phyloP scores from a whole-genome alignment of 371 early-diverging fungal genomes.

The Saksenaea vasiformis region DNA sequence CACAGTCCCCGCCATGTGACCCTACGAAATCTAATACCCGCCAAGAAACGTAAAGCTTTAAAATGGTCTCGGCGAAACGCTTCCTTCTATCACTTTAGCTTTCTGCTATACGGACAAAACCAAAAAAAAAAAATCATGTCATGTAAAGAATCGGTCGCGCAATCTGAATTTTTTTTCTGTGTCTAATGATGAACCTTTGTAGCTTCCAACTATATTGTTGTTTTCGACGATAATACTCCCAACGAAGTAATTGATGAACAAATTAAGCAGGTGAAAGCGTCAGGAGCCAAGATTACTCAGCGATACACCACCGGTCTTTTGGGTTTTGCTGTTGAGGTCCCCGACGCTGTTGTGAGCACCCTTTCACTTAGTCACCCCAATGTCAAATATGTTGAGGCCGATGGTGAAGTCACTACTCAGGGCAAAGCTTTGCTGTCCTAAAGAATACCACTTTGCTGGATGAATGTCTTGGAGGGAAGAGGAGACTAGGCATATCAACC shows the following conservation, averaged over 20 bases:
- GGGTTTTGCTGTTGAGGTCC: slow-evolving; percentile 53
- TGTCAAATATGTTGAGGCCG: slow-evolving; percentile 49
- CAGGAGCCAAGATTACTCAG: slow-evolving; percentile 42
- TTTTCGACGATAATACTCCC: slow-evolving; percentile 50
- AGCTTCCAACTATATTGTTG: slow-evolving; percentile 46
- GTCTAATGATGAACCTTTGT: neutral
- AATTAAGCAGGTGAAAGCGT: slow-evolving; percentile 29
- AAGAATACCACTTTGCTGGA: too few species aligned
- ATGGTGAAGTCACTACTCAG: slow-evolving; percentile 57
- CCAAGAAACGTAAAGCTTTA: neutral
- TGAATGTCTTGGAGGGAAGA: too few species aligned
- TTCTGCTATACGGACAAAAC: neutral
- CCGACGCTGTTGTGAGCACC: slow-evolving; percentile 32
- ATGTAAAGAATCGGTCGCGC: neutral
- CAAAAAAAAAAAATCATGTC: neutral
- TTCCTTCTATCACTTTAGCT: neutral
- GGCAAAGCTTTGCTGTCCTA: slow-evolving; percentile 22
- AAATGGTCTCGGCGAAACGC: neutral
- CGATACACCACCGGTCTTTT: slow-evolving; percentile 41
- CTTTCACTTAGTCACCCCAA: slow-evolving; percentile 30
- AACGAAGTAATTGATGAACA: slow-evolving; percentile 41
- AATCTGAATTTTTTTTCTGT: neutral
- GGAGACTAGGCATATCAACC: too few species aligned
- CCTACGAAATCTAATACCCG: neutral
- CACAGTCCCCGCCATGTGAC: neutral